Conservation (phyloP, 164 flowering plant genomes). For the Umbilicus rupestris region DNA sequence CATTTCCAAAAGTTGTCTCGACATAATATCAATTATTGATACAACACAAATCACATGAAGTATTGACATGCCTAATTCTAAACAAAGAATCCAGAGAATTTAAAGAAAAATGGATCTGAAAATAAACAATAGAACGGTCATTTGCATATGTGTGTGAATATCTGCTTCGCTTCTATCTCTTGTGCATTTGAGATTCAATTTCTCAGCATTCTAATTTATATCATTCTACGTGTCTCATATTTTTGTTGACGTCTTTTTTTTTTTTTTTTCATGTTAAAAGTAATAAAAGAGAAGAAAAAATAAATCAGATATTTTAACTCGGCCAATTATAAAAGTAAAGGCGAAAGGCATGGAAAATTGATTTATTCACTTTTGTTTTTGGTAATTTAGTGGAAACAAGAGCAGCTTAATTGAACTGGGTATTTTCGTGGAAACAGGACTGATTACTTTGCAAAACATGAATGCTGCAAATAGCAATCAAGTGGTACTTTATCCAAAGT, state of each 20-base stretch:
- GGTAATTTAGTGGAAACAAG: not conserved
- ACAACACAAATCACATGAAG: not conserved
- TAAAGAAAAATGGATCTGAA: not conserved
- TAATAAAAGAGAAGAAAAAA: not conserved
- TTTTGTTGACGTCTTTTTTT: not conserved
- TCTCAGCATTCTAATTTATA: not conserved
- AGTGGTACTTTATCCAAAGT: no score
- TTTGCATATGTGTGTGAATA: not conserved
- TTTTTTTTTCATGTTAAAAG: not conserved
- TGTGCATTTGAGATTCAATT: not conserved
- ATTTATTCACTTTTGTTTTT: not conserved
- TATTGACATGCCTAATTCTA: not conserved
- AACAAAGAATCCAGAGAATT: not conserved
- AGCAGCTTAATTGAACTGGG: no score
- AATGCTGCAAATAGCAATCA: no score
- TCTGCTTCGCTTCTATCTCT: not conserved
- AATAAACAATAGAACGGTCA: not conserved
- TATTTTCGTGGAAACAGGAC: not conserved
- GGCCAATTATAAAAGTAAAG: not conserved
- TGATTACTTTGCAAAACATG: no score
- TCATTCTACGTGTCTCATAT: not conserved
- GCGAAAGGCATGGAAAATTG: not conserved
- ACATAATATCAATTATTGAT: not conserved
- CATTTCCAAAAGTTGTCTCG: not conserved
- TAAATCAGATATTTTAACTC: not conserved